phyloP scores from a whole-genome alignment of 805 yeast species.

The Starmerella bacillaris region DNA sequence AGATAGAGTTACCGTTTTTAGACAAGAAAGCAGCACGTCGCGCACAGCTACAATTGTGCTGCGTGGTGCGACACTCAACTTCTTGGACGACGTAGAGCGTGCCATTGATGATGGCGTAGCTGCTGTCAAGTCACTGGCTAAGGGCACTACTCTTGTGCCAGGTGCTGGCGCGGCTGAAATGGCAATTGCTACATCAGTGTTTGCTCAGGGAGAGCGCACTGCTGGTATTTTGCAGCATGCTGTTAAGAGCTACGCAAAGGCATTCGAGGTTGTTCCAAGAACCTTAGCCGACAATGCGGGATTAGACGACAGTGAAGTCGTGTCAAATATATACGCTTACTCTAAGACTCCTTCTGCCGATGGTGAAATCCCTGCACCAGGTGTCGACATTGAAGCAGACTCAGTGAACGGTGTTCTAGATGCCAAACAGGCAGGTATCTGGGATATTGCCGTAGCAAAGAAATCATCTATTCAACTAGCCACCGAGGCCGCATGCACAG shows the following conservation, averaged over 20 bases:
- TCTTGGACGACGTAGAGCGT: slow-evolving; percentile 85
- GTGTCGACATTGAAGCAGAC: slow-evolving; percentile 69
- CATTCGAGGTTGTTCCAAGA: slow-evolving; percentile 87
- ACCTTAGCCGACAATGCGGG: slow-evolving; percentile 91
- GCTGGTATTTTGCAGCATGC: slow-evolving; percentile 88
- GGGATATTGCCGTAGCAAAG: slow-evolving; percentile 65
- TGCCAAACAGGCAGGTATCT: slow-evolving; percentile 49
- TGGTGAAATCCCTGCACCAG: slow-evolving; percentile 21
- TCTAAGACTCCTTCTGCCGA: slow-evolving; percentile 25
- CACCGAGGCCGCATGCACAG: slow-evolving; percentile 84
- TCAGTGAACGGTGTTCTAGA: slow-evolving; percentile 47
- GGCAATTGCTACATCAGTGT: slow-evolving; percentile 62
- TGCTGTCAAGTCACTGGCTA: slow-evolving; percentile 73
- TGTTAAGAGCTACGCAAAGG: slow-evolving; percentile 81
- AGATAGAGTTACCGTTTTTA: slow-evolving; percentile 85
- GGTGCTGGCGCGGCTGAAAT: slow-evolving; percentile 96
- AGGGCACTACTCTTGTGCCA: slow-evolving; percentile 64
- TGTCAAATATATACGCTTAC: slow-evolving; percentile 79
- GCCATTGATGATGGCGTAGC: slow-evolving; percentile 95
- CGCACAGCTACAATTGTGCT: slow-evolving; percentile 83
- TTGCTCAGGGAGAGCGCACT: slow-evolving; percentile 77
- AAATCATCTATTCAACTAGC: slow-evolving; percentile 80
- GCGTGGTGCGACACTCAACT: slow-evolving; percentile 92
- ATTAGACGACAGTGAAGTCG: slow-evolving; percentile 70
- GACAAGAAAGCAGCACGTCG: slow-evolving; percentile 49